Evolutionary conservation across 192 early-diverging fungal genomes (phyloP).

Genomic region (Gorgonomyces haynaldii): DNA sequence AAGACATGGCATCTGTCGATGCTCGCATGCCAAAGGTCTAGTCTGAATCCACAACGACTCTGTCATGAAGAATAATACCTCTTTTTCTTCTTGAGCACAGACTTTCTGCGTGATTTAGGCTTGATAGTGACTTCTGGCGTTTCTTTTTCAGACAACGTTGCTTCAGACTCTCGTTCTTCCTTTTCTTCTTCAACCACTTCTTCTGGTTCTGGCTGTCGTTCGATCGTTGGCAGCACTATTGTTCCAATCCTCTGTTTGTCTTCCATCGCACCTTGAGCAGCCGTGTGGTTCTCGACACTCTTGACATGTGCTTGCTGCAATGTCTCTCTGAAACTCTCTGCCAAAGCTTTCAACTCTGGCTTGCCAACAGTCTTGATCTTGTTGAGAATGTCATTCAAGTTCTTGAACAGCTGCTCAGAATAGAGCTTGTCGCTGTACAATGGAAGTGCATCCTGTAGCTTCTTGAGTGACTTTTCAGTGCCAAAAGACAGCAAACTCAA

Average conservation of each 20-base stretch:
- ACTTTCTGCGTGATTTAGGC: neutral
- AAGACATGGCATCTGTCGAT: neutral
- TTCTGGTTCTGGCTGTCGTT: neutral
- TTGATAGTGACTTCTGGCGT: neutral
- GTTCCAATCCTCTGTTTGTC: neutral
- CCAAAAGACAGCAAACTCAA: constrained; percentile 80
- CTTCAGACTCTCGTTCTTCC: neutral
- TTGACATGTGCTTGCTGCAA: constrained; percentile 60
- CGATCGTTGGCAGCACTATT: neutral
- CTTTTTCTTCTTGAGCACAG: neutral
- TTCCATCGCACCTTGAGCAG: neutral
- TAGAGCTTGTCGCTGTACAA: constrained; percentile 86
- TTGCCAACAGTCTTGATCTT: constrained; percentile 69
- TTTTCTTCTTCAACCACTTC: neutral
- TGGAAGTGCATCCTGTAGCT: constrained; percentile 71
- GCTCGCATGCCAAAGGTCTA: too few relatives aligned
- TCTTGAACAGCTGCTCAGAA: constrained; percentile 72
- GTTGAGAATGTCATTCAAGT: constrained; percentile 70
- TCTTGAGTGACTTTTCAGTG: constrained; percentile 73
- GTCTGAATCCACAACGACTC: too few relatives aligned
- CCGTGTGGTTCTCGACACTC: constrained; percentile 49
- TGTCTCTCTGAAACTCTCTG: constrained; percentile 81
- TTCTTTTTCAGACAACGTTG: neutral
- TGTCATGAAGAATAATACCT: too few relatives aligned
- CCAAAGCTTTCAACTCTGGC: constrained; percentile 59